Conservation (phyloP, 305 asterid species). For the Fraxinus ornus region DNA sequence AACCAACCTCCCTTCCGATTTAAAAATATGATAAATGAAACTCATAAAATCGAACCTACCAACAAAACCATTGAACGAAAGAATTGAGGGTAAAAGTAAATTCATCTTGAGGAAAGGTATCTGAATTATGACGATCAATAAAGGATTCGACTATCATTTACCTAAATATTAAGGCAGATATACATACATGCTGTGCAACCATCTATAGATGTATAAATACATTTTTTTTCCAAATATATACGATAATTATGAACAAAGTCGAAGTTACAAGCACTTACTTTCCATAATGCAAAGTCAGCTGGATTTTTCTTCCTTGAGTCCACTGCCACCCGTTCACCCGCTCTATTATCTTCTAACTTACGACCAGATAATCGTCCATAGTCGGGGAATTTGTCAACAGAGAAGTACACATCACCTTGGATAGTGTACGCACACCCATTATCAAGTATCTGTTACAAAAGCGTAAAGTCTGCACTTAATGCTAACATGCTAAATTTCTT, state of each 20-base stretch:
- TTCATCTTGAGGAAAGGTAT: not conserved
- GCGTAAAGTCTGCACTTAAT: slow-evolving; percentile 19
- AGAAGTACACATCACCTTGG: slow-evolving; percentile 84
- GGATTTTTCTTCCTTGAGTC: slow-evolving; percentile 90
- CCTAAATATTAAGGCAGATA: slow-evolving; percentile 18
- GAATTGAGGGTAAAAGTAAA: slow-evolving; percentile 3
- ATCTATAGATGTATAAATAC: not conserved
- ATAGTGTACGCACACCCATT: slow-evolving; percentile 74
- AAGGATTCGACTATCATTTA: not conserved
- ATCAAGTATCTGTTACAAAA: slow-evolving; percentile 63
- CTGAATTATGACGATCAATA: not conserved
- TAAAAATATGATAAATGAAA: not conserved
- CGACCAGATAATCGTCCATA: slow-evolving; percentile 94
- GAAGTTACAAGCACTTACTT: slow-evolving; percentile 50
- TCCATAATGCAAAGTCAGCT: slow-evolving; percentile 98
- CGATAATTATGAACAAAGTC: not conserved
- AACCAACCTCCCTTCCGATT: slow-evolving; percentile 5
- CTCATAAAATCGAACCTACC: not conserved
- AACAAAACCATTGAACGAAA: slow-evolving; percentile 5
- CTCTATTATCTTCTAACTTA: slow-evolving; percentile 87
- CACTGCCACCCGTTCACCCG: slow-evolving; percentile 93
- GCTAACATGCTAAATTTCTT: not conserved
- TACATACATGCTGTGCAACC: not conserved
- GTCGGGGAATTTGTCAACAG: slow-evolving; percentile 78
- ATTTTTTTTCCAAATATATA: not conserved